Evolutionary conservation across 2,329 filamentous ascomycete genomes (phyloP), one percentile per base, ranked within the genome.

Genomic region (Clonostachys solani): DNA sequence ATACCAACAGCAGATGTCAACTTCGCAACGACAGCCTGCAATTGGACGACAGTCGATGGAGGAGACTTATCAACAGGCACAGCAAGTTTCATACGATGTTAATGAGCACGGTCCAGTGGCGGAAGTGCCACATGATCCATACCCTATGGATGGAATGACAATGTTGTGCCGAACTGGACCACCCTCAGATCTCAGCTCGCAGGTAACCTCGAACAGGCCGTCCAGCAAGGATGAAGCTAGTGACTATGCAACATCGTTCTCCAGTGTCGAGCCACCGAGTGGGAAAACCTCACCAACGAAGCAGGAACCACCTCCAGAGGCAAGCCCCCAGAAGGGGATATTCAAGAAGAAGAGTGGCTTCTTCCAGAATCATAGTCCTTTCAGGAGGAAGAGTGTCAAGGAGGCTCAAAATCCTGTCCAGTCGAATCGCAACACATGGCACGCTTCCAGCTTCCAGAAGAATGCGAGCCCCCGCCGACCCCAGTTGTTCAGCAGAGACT

Each of bases 61-160:
- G 12, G 57, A 61, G 34, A 49, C 59, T 12, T 54, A 57, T 33
- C 51, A 53, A 42, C 55, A 57, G 12, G 15, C 50, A 7, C 45
- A 49, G 12, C 54, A 60, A 35, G 50, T 52, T 35, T 50, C 58
- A 23, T 69, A 67, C 43, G 80, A 83, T 49, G 55, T 64, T 37
- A 73, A 70, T 47, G 84, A 91, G 53, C 62, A 68, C 43, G 78
- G 77, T 4, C 77, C 84, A 19, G 81, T 89, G 50, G 75, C 83
- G 5, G 69, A 81, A 13, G 80, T 95, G 4, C 91, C 92, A 13
- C 91, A 96, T 58, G 95, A 97, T 57, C 90, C 94, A 10, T 96
- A 96, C 62, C 92, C 92, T 0, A 82, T 87, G 65, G 92, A 97
- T 62, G 92, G 92, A 5, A 97, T 97, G 91, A 96, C 92, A 0